Evolutionary conservation across 257 asterid species (phyloP).

Genomic region (Nicotiana tabacum): DNA sequence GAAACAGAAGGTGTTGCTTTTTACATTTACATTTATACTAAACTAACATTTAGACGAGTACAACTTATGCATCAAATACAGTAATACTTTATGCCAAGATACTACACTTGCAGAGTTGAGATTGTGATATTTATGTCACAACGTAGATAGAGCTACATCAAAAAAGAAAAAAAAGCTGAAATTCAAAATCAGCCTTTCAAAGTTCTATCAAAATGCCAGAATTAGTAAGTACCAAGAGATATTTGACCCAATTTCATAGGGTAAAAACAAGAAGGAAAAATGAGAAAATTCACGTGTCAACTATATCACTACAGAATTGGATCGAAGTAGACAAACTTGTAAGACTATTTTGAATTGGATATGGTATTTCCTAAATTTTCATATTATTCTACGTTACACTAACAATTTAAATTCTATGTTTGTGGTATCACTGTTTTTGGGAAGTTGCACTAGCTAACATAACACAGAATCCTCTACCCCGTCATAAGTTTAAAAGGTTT

Average conservation of each 20-base stretch:
- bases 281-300: not conserved
- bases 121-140: too few relatives aligned
- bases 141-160: too few relatives aligned
- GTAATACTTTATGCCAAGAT: too few relatives aligned
- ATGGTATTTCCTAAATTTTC: not conserved
- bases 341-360: not conserved
- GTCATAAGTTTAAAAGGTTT: not conserved
- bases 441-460: not conserved
- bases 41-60: too few relatives aligned
- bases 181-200: not conserved
- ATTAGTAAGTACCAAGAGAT: not conserved
- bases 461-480: not conserved
- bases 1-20: too few relatives aligned
- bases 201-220: not conserved
- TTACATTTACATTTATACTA: too few relatives aligned
- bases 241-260: not conserved
- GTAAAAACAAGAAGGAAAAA: not conserved
- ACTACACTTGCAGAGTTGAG: too few relatives aligned
- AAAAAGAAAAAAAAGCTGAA: too few relatives aligned
- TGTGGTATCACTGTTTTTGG: not conserved
- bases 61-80: too few relatives aligned
- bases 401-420: not conserved
- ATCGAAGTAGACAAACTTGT: not conserved
- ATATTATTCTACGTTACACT: not conserved
- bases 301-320: not conserved